Base-by-base conservation (phyloP, 1,284 basidiomycete species). In the Heterobasidion occidentale region DNA sequence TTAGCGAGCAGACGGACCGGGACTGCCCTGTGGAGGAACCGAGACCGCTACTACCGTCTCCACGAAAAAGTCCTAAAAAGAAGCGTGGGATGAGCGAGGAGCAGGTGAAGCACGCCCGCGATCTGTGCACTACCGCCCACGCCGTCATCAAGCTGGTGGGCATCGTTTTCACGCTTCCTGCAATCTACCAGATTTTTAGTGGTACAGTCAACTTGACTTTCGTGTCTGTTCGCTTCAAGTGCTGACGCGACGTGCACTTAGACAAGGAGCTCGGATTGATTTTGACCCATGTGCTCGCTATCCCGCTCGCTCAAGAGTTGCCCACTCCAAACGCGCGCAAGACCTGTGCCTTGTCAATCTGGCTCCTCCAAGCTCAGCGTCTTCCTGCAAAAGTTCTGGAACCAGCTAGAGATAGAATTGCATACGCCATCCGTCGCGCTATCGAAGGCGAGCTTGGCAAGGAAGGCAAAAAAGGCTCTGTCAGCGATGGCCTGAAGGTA, bases 271-370 rank as follows among this genome's bases (percentile, higher is more conserved):
- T 90, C 5, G 67, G 74, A 19, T 70, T 72, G 34, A 79, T 92
- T 56, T 67, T 91, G 38, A 80, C 80, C 1, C 75, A 77, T 14
- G 74, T 87, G 7, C 71, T 92, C 8, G 80, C 83, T 4, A 88
- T 92, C 55, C 87, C 88, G 1, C 71, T 89, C 34, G 79, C 84
- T 0, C 71, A 78, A 6, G 72, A 77, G 36, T 69, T 92, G 0
- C 89, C 88, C 1, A 90, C 88, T 4, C 84, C 85, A 1, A 91
- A 90, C 65, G 79, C 87, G 9, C 80, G 90, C n/a, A 92, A 92
- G 67, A 91, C 88, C 1, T 89, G 79, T 58, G 87, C 86, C 2
- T 69, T 91, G 33, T 77, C 84, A 1, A 86, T 91, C 20, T 86
- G 82, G 79, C 71, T 89, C 2, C 64, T 92, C 14, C 87, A 89